These are phyloP conservation scores for Bruguiera hainesii DNA, from an alignment of 441 rosid species.

Conservation along the genomic window DNA sequence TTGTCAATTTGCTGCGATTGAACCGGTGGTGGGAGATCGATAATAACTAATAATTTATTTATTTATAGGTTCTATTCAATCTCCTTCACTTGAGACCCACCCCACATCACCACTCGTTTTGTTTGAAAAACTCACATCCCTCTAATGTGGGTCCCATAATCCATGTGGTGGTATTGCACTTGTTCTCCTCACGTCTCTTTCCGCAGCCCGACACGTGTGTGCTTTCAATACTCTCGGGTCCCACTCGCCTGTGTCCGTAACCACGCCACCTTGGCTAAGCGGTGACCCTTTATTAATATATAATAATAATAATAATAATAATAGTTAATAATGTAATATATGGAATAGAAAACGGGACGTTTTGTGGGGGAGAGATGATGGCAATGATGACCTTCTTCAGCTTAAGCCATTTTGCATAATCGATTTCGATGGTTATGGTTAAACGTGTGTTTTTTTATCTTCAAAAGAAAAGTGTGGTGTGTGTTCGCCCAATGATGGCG, in stretches of 20 bases:
- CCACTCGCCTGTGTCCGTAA: not conserved
- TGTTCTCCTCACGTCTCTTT: not conserved
- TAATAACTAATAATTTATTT: not conserved
- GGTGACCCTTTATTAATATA: not conserved
- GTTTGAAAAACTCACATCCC: slow-evolving; percentile 27
- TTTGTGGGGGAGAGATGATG: not conserved
- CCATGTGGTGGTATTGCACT: slow-evolving; percentile 24
- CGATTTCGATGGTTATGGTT: slow-evolving; percentile 21
- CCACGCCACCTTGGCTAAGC: slow-evolving; percentile 18
- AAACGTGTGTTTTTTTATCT: not conserved
- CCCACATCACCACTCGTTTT: slow-evolving; percentile 9
- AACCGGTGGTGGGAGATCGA: too few relatives aligned
- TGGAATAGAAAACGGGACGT: not conserved
- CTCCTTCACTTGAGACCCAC: slow-evolving; percentile 15
- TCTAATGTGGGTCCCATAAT: slow-evolving; percentile 16
- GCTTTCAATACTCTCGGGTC: slow-evolving; percentile 9
- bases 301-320: not conserved
- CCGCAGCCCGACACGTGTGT: slow-evolving; percentile 26
- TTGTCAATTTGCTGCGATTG: too few relatives aligned
- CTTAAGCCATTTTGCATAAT: not conserved
- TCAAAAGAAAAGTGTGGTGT: not conserved
- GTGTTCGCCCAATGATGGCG: slow-evolving; percentile 17
- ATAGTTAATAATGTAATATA: not conserved
- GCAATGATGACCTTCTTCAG: slow-evolving; percentile 11
- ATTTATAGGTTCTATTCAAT: not conserved